These are phyloP conservation scores for Cystofilobasidium bisporidii DNA, from an alignment of 768 basidiomycete species.

Conservation along the genomic window DNA sequence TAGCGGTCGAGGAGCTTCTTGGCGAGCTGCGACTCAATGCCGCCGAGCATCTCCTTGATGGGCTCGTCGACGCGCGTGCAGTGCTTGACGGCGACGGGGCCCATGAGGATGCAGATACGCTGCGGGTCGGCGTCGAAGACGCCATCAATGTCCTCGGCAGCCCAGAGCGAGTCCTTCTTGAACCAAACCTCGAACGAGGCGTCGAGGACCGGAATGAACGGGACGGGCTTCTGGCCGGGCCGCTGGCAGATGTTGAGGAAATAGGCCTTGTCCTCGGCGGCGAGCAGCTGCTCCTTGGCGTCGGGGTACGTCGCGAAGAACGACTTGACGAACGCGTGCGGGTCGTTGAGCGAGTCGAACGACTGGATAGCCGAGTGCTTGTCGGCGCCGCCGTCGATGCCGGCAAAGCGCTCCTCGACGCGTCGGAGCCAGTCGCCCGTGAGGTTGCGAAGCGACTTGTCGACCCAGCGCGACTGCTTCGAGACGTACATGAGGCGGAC, in stretches of 20 bases:
- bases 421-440: conserved; percentile 95
- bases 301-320: conserved; percentile 77
- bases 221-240: conserved; percentile 94
- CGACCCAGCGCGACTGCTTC: conserved; percentile 88
- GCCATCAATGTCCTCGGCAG: conserved; percentile 94
- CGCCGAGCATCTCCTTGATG: conserved; percentile 80
- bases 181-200: conserved; percentile 96
- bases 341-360: conserved; percentile 74
- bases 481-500: conserved; percentile 86
- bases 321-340: conserved; percentile 57
- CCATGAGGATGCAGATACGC: conserved; percentile 93
- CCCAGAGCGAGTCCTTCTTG: conserved; percentile 99
- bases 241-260: conserved; percentile 94
- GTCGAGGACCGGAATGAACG: conserved; percentile 94
- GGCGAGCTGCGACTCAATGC: conserved; percentile 68
- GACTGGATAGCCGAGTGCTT: conserved; percentile 79
- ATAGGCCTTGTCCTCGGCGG: conserved; percentile 85
- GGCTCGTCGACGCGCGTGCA: conserved; percentile 84
- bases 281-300: conserved; percentile 74
- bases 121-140: conserved; percentile 99
- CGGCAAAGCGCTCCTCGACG: conserved; percentile 88
- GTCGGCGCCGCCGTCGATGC: conserved; percentile 54
- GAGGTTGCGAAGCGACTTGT: conserved; percentile 78
- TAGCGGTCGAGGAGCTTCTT: conserved; percentile 64
- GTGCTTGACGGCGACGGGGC: conserved; percentile 87